A percentile compares a stretch with the other conserved stretches of the same genome.
phyloP scores from a whole-genome alignment of 441 rosid species.

The Pelargonium citronellum region DNA sequence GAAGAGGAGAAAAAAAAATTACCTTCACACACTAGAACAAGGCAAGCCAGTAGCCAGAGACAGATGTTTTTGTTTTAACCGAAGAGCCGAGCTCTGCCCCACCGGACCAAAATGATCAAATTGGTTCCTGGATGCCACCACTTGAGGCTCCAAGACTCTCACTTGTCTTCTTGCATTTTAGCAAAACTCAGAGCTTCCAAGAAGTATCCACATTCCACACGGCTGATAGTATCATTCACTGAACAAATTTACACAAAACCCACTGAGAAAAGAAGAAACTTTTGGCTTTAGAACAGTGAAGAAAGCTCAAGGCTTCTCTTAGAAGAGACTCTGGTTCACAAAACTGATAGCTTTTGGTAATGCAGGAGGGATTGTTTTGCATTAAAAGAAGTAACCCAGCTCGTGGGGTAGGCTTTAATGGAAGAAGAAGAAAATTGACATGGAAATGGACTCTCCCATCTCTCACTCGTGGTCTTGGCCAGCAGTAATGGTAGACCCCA shows the following conservation, averaged over 20 bases:
- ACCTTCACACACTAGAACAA: neutral
- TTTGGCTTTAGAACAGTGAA: neutral
- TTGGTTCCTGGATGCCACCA: neutral
- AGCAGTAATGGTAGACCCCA: too few relatives aligned
- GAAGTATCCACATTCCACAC: neutral
- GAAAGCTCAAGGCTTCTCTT: neutral
- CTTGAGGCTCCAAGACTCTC: neutral
- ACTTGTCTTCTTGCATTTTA: neutral
- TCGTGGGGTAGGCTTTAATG: neutral
- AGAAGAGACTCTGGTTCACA: neutral
- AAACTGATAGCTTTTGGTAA: neutral
- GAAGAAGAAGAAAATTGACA: neutral
- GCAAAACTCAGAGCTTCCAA: neutral
- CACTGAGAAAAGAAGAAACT: neutral
- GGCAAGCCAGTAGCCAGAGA: neutral
- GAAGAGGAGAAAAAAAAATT: neutral
- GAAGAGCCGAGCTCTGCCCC: neutral
- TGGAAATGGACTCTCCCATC: too few relatives aligned
- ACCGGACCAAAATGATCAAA: neutral
- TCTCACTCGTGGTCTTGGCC: too few relatives aligned
- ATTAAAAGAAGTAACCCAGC: neutral
- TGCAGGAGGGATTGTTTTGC: too few relatives aligned
- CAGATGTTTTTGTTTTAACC: neutral
- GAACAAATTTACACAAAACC: neutral
- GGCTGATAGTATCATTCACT: too few relatives aligned